A percentile compares a stretch with the other conserved stretches of the same genome.
These are phyloP conservation scores for Pelargonium fulgidum DNA, from an alignment of 441 rosid genomes.

Conservation along the genomic window DNA sequence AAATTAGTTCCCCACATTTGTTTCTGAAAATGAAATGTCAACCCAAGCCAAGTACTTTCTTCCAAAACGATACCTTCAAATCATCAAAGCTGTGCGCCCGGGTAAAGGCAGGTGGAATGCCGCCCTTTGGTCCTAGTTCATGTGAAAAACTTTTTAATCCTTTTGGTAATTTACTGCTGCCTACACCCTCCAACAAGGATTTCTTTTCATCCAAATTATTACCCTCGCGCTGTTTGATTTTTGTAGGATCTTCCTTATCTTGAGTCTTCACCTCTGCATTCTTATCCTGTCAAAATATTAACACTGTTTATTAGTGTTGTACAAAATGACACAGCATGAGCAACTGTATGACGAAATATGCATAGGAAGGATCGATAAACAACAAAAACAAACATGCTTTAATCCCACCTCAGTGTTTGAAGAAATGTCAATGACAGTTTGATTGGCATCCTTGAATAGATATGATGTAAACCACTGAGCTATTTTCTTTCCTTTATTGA, in stretches of 20 bases:
- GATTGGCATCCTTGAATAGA: constrained; percentile 40
- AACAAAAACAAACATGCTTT: constrained; percentile 11
- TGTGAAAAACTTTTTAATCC: constrained; percentile 70
- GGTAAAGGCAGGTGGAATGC: constrained; percentile 41
- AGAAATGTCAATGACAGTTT: constrained; percentile 26
- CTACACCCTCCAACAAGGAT: constrained; percentile 27
- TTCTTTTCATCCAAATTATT: constrained; percentile 24
- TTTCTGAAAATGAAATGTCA: constrained; percentile 4
- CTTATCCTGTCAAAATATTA: constrained; percentile 39
- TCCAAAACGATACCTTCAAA: constrained; percentile 41
- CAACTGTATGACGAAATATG: neutral
- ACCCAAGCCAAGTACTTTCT: constrained; percentile 4
- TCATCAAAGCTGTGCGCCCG: constrained; percentile 68
- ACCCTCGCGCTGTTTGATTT: constrained; percentile 24
- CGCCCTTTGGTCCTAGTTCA: constrained; percentile 68
- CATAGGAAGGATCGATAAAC: neutral
- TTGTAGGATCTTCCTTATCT: constrained; percentile 30
- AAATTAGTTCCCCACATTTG: neutral
- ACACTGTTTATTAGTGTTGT: constrained; percentile 13
- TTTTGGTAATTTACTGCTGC: constrained; percentile 37
- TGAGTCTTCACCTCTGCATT: constrained; percentile 28
- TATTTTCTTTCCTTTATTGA: constrained; percentile 47
- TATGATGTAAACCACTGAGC: constrained; percentile 56
- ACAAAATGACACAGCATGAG: constrained; percentile 7
- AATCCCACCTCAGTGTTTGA: constrained; percentile 42